Evolutionary conservation across 208 protist genomes (phyloP).

Genomic region (Trypanosoma platydactyli): DNA sequence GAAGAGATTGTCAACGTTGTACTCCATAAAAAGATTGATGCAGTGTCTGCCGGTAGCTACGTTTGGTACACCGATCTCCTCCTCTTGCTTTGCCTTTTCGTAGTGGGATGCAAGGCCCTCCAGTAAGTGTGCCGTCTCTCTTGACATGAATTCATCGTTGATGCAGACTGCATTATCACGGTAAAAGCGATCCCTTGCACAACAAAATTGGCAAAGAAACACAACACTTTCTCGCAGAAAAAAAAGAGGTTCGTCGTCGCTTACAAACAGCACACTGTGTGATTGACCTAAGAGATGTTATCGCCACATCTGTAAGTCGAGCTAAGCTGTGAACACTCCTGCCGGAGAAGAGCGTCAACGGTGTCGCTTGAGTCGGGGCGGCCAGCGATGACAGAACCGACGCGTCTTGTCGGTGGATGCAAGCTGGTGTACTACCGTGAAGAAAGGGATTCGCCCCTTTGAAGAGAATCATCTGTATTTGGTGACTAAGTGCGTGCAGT

Average conservation of each 20-base stretch:
- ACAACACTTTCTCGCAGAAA: slow-evolving; percentile 62
- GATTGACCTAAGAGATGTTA: slow-evolving; percentile 45
- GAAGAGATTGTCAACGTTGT: slow-evolving; percentile 17
- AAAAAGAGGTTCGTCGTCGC: slow-evolving; percentile 47
- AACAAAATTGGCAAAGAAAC: slow-evolving; percentile 83
- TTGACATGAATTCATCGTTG: slow-evolving; percentile 75
- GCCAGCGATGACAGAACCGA: background rate
- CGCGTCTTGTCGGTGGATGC: background rate
- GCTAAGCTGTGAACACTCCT: background rate
- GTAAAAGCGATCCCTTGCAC: slow-evolving; percentile 76
- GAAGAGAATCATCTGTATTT: slow-evolving; percentile 68
- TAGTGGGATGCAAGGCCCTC: slow-evolving; percentile 42
- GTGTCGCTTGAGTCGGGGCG: background rate
- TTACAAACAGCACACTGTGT: slow-evolving; percentile 67
- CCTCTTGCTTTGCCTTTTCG: slow-evolving; percentile 10
- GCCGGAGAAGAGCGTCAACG: background rate
- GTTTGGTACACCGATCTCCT: background rate
- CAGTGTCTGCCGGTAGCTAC: background rate
- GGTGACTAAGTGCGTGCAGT: slow-evolving; percentile 61
- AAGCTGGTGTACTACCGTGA: slow-evolving; percentile 3
- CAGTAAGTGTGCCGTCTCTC: slow-evolving; percentile 49
- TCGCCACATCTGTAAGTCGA: slow-evolving; percentile 42
- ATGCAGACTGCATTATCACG: slow-evolving; percentile 79
- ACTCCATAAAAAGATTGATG: slow-evolving; percentile 14
- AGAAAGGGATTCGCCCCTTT: slow-evolving; percentile 63